Conservation (phyloP, 2,329 filamentous ascomycete species). For the Ophiocordyceps sinensis region DNA sequence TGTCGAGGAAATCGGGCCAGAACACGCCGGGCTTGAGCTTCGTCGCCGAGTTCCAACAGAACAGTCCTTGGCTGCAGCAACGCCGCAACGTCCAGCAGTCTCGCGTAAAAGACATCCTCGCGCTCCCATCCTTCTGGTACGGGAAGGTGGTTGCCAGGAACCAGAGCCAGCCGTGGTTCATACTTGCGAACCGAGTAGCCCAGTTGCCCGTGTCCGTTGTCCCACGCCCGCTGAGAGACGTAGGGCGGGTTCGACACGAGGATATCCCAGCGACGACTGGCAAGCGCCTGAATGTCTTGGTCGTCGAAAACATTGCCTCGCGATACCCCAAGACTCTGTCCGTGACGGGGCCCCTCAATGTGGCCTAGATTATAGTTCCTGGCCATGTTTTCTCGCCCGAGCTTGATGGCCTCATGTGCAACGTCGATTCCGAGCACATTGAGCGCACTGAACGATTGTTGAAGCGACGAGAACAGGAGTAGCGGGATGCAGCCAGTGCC, state of each 20-base stretch:
- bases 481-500: slow-evolving; percentile 85
- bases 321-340: slow-evolving; percentile 24
- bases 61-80: slow-evolving; percentile 37
- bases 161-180: slow-evolving; percentile 70
- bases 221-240: slow-evolving; percentile 45
- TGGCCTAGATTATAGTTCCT: slow-evolving; percentile 26
- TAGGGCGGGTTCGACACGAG: slow-evolving; percentile 87
- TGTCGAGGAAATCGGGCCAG: slow-evolving; percentile 27
- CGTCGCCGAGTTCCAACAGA: slow-evolving; percentile 58
- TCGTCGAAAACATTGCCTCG: slow-evolving; percentile 35
- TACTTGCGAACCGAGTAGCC: slow-evolving; percentile 67
- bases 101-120: slow-evolving; percentile 52
- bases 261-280: slow-evolving; percentile 36
- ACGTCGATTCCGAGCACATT: slow-evolving; percentile 60
- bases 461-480: slow-evolving; percentile 51
- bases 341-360: slow-evolving; percentile 5
- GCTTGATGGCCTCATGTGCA: slow-evolving; percentile 44
- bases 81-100: slow-evolving; percentile 41
- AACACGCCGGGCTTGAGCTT: slow-evolving; percentile 52
- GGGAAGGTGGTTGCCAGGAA: slow-evolving; percentile 28
- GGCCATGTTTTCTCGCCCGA: slow-evolving; percentile 50
- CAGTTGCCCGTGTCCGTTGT: slow-evolving; percentile 21
- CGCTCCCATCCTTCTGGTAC: slow-evolving; percentile 16
- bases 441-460: slow-evolving; percentile 23
- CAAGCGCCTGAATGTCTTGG: slow-evolving; percentile 16